phyloP scores from a whole-genome alignment of 225 moss, liverwort and hornwort species.

The Marchantia paleacea region DNA sequence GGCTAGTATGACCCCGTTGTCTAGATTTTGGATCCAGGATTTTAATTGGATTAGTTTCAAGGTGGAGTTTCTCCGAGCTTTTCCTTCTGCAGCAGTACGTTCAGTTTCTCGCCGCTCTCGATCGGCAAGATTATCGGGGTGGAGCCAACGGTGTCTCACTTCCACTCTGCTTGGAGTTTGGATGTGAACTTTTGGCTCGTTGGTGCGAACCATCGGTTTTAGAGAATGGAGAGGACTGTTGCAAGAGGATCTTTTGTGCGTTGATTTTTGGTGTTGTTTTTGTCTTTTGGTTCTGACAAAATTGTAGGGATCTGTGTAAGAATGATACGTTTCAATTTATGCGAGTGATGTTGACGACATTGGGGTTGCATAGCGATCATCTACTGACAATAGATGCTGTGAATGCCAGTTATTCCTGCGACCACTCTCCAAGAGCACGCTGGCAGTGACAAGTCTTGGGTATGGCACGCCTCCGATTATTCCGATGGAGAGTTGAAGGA shows the following conservation, averaged over 20 bases:
- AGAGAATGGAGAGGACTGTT: too few relatives aligned
- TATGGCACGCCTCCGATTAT: conserved; percentile 91
- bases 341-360: not conserved
- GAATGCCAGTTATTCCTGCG: conserved; percentile 56
- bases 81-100: too few relatives aligned
- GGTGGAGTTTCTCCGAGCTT: too few relatives aligned
- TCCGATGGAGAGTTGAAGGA: conserved; percentile 90
- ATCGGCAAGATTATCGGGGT: too few relatives aligned
- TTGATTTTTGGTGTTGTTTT: not conserved
- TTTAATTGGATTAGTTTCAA: not conserved
- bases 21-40: not conserved
- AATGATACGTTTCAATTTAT: not conserved
- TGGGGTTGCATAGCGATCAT: not conserved
- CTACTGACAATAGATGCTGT: not conserved
- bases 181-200: too few relatives aligned
- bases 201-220: too few relatives aligned
- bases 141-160: too few relatives aligned
- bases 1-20: too few relatives aligned
- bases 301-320: not conserved
- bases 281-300: not conserved
- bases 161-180: too few relatives aligned
- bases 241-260: too few relatives aligned
- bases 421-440: conserved; percentile 93
- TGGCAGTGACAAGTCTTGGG: conserved; percentile 97
- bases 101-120: too few relatives aligned